Evolutionary conservation across 2,329 filamentous ascomycete species (phyloP), one percentile per base, ranked within the genome.

Genomic region (Raffaelea ambrosiae): DNA sequence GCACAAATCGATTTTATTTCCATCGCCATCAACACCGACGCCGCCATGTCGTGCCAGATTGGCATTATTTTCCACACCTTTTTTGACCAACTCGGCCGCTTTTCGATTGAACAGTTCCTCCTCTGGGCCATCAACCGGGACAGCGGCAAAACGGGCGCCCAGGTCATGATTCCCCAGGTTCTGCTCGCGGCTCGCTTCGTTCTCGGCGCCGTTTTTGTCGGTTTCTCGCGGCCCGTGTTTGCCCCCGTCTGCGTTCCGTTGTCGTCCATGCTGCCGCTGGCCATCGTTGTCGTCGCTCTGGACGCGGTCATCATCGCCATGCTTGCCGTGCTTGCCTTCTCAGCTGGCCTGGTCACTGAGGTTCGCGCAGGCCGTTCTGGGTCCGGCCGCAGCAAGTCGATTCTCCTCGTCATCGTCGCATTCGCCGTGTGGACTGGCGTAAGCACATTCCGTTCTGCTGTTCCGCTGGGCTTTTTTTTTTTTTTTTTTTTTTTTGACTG

Each of bases 51-150:
- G 13, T 82, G 78, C 57, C 75, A 79, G 58, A 59, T 74, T 46
- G 66, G 70, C 48, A 64, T 78, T 40, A 65, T 71, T 31, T 72
- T 81, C 54, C 69, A 72, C 42, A 68, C 74, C 9, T 55, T 70
- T 21, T 78, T 81, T 59, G 78, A 82, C 54, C 77, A 82, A 58
- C 57, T 80, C 21, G 72, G 72, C 18, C 69, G 78, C 44, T 62
- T 74, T 44, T 66, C 72, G 33, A 59, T 78, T 48, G 70, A 78
- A 54, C 76, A 80, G 57, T 75, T 72, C 48, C 58, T 80, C 5
- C 54, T 77, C 40, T 79, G 75, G 73, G 66, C 66, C 5, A 64
- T 74, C 49, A 70, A 67, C 54, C 9, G 9, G 16, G n/a, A 61
- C 58, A 54, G 61, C 18, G 43, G 54, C 42, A 58, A 56, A 45